Evolutionary conservation across 2,329 filamentous ascomycete genomes (phyloP).

Genomic region (Tolypocladium tropicale): DNA sequence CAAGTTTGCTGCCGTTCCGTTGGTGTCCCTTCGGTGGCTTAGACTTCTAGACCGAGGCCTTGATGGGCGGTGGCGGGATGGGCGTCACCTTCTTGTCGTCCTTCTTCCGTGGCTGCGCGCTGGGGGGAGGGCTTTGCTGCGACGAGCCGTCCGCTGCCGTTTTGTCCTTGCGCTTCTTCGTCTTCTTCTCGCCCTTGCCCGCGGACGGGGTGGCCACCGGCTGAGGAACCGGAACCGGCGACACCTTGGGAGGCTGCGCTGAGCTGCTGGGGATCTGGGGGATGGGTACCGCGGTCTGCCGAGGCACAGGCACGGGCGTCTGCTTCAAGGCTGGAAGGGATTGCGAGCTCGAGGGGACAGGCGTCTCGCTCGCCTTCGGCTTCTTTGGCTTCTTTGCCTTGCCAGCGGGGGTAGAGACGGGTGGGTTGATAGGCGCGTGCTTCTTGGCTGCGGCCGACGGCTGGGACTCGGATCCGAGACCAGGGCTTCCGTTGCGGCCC

Average conservation of each 20-base stretch:
- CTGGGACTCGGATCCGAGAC: slow-evolving; percentile 20
- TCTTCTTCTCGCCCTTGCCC: slow-evolving; percentile 17
- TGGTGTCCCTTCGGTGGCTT: background rate
- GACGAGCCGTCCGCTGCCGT: slow-evolving; percentile 4
- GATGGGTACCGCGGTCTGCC: slow-evolving; percentile 21
- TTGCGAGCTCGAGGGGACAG: slow-evolving; percentile 9
- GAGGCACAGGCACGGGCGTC: slow-evolving; percentile 16
- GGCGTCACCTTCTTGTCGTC: slow-evolving; percentile 13
- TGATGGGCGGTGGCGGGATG: slow-evolving; percentile 13
- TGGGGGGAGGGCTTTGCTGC: slow-evolving; percentile 10
- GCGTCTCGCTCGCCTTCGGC: slow-evolving; percentile 13
- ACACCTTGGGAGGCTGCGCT: slow-evolving; percentile 15
- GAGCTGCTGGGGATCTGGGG: slow-evolving; percentile 21
- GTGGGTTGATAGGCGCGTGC: slow-evolving; percentile 21
- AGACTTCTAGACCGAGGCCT: slow-evolving; percentile 12
- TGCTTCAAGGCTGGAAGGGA: slow-evolving; percentile 9
- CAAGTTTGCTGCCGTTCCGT: background rate
- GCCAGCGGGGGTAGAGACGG: slow-evolving; percentile 11
- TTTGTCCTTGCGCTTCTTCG: slow-evolving; percentile 19
- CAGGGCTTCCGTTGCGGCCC: slow-evolving; percentile 19
- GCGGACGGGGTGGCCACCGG: slow-evolving; percentile 10
- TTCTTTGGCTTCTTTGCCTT: slow-evolving; percentile 19
- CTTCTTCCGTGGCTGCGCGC: slow-evolving; percentile 7
- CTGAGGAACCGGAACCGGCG: slow-evolving; percentile 12
- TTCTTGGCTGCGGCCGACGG: slow-evolving; percentile 15